Evolutionary conservation across 306 rosid species (phyloP).

Genomic region (Vigna nakashimae): DNA sequence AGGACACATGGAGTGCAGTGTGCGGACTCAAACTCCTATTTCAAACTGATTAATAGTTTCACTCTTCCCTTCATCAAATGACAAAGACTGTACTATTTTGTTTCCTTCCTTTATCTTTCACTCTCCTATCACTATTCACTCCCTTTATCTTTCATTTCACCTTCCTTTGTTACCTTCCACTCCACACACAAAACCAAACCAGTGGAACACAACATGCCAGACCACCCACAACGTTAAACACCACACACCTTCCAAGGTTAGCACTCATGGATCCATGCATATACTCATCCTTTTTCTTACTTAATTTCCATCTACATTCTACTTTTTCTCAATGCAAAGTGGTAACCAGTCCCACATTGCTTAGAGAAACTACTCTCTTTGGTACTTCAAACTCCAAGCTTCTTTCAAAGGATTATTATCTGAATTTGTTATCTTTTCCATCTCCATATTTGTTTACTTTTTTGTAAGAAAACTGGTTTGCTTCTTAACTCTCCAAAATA

Average conservation of each 20-base stretch:
- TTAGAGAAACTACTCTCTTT: too few species aligned
- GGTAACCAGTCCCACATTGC: too few species aligned
- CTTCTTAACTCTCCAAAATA: not conserved
- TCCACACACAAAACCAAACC: not conserved
- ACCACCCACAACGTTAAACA: not conserved
- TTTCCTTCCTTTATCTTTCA: not conserved
- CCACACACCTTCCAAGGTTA: not conserved
- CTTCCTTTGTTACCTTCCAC: not conserved
- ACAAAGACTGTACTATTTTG: conserved; percentile 42
- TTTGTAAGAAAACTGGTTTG: not conserved
- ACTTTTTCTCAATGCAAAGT: not conserved
- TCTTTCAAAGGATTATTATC: too few species aligned
- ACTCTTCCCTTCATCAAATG: not conserved
- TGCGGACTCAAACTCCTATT: conserved; percentile 47
- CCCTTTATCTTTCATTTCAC: not conserved
- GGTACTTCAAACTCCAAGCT: too few species aligned
- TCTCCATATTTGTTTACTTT: not conserved
- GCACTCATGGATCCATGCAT: not conserved
- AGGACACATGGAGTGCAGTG: conserved; percentile 17
- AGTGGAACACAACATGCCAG: not conserved
- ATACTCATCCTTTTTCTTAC: not conserved
- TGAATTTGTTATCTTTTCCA: not conserved
- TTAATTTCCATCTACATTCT: not conserved
- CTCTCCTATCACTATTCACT: not conserved
- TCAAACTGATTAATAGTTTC: conserved; percentile 38